Percentiles rank a stretch among this genome's conserved stretches.
Conservation (phyloP, 2,329 filamentous ascomycete genomes). For the Diaporthe capsici region DNA sequence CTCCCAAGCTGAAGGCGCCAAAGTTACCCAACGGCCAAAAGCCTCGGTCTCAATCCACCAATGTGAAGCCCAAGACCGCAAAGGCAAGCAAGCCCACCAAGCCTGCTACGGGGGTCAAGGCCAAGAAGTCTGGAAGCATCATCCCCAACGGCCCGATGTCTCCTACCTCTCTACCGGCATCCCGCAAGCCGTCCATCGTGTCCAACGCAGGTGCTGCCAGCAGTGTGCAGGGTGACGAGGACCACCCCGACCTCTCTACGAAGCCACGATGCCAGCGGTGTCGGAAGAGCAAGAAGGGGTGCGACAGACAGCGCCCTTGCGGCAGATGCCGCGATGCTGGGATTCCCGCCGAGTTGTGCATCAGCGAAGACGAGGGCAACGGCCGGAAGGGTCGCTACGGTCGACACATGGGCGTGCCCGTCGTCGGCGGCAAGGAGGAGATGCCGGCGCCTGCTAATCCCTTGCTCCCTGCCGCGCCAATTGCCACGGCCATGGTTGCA, state of each 20-base stretch:
- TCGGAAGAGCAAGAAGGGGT: slow-evolving; percentile 99
- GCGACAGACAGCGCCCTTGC: slow-evolving; percentile 95
- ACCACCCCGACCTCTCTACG: slow-evolving; percentile 91
- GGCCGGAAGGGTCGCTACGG: slow-evolving; percentile 94
- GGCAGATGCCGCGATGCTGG: slow-evolving; percentile 96
- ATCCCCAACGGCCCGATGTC: slow-evolving; percentile 66
- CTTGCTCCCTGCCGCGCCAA: slow-evolving; percentile 52
- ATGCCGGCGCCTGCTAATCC: slow-evolving; percentile 50
- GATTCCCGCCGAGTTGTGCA: slow-evolving; percentile 91
- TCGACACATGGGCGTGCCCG: slow-evolving; percentile 77
- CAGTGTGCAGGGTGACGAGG: slow-evolving; percentile 81
- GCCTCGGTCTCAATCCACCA: slow-evolving; percentile 53
- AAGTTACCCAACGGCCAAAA: slow-evolving; percentile 56
- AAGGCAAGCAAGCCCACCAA: slow-evolving; percentile 58
- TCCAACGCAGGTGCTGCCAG: slow-evolving; percentile 64
- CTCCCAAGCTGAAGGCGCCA: slow-evolving; percentile 57
- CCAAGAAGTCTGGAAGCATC: slow-evolving; percentile 64
- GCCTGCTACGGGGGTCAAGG: slow-evolving; percentile 56
- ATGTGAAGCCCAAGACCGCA: slow-evolving; percentile 55
- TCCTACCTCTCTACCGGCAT: slow-evolving; percentile 76
- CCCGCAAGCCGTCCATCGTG: slow-evolving; percentile 81
- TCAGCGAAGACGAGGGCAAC: slow-evolving; percentile 98
- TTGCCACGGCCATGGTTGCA: slow-evolving; percentile 55
- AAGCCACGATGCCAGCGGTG: slow-evolving; percentile 98
- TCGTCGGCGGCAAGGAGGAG: slow-evolving; percentile 67